Conservation (phyloP, 805 yeast species). For the Lachancea thermotolerans region DNA sequence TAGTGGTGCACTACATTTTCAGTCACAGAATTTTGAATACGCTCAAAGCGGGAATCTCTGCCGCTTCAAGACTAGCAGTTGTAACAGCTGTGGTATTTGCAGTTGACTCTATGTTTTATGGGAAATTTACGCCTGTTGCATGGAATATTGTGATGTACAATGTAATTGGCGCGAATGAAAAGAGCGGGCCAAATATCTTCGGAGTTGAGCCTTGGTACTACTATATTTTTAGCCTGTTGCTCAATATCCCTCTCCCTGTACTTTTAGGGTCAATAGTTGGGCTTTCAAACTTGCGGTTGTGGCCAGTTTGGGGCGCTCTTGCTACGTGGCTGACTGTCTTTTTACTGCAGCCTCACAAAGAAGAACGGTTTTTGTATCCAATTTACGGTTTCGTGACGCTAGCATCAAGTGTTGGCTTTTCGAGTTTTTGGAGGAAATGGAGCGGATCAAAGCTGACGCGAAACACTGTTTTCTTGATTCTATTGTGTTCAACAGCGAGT, state of each 20-base stretch:
- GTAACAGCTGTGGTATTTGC: slow-evolving; percentile 18
- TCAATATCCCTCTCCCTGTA: slow-evolving; percentile 59
- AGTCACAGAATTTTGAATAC: slow-evolving; percentile 22
- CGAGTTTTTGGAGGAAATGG: slow-evolving; percentile 11
- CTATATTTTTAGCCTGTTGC: slow-evolving; percentile 57
- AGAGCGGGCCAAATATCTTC: slow-evolving; percentile 82
- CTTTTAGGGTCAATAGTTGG: slow-evolving; percentile 28
- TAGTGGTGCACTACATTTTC: slow-evolving; percentile 36
- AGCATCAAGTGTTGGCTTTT: slow-evolving; percentile 50
- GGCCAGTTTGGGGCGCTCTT: slow-evolving; percentile 43
- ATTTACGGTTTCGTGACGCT: slow-evolving; percentile 64
- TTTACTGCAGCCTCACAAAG: slow-evolving; percentile 78
- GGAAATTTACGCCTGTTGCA: slow-evolving; percentile 60
- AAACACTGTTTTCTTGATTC: neutral
- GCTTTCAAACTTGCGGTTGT: slow-evolving; percentile 17
- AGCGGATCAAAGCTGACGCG: neutral
- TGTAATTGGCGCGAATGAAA: slow-evolving; percentile 57
- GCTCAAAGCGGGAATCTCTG: slow-evolving; percentile 24
- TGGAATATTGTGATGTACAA: slow-evolving; percentile 78
- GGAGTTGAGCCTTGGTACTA: slow-evolving; percentile 78
- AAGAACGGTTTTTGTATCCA: slow-evolving; percentile 86
- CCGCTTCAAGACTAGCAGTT: slow-evolving; percentile 15
- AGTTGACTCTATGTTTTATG: slow-evolving; percentile 59
- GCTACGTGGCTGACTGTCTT: slow-evolving; percentile 64
- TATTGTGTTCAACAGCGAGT: slow-evolving; percentile 1